Base-by-base conservation (phyloP, 2,329 filamentous ascomycete genomes). In the Penicillium glabrum region DNA sequence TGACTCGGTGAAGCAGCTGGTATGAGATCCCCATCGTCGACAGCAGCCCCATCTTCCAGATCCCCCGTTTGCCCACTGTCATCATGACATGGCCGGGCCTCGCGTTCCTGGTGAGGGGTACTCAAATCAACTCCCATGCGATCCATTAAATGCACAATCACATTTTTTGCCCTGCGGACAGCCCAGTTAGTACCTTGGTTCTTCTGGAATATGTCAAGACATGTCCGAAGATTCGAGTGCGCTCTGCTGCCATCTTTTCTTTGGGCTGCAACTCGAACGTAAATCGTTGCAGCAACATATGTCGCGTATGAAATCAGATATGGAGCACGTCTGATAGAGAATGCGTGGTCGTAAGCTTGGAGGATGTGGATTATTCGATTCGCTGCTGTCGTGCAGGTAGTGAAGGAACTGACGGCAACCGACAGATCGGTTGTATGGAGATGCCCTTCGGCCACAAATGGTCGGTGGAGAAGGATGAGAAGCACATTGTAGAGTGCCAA, bases 251-350 rank as follows among this genome's bases (percentile, higher is more conserved):
- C 70, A 0, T 65, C 66, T 8, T 73, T 72, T 9, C 77, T 72
- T 44, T 79, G 78, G 3, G 82, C 79, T 0, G 82, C 80, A 6
- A 81, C 79, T 3, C 81, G 80, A 0, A 77, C 78, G 50, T 81
- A 77, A 19, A 84, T 83, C 0, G 81, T 84, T 0, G 80, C 81
- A 4, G 77, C 77, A 1, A 83, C 80, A 56, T 84, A 85, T 0
- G 80, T 83, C 0, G 83, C 80, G 63, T 85, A 85, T 0, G 80
- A 82, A 3, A 69, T 66, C 1, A 84, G 68, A 53, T 84, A 84
- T 0, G 82, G 82, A 0, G 82, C 79, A 11, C 75, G 68, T 11
- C 72, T 69, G 1, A 82, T 72, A 1, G 76, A 79, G 41, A 81
- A 83, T 0, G 75, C 69, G 29, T 69, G 67, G 24, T 81, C 72